These are phyloP conservation scores for Leptomonas seymouri DNA, from an alignment of 208 protist species.

Conservation along the genomic window DNA sequence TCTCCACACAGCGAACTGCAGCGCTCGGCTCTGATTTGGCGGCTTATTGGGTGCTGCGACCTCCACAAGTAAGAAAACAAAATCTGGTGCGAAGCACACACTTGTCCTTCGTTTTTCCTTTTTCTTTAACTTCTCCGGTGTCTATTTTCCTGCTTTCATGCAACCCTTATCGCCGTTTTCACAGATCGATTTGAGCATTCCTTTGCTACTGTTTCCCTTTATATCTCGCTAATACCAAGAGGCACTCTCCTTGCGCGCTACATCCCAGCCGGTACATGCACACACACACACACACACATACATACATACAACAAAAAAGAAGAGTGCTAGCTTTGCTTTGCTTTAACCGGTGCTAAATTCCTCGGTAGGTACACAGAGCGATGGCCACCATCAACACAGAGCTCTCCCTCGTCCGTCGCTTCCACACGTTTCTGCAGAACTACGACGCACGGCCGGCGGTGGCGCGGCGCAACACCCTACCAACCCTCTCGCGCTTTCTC, in stretches of 20 bases:
- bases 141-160: too few relatives aligned
- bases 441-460: constrained; percentile 82
- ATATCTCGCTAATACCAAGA: not conserved
- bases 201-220: constrained; percentile 11
- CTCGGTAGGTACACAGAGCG: not conserved
- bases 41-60: too few relatives aligned
- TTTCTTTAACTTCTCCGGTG: too few relatives aligned
- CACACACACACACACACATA: not conserved
- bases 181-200: not conserved
- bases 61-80: too few relatives aligned
- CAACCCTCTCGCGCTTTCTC: constrained; percentile 80
- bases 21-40: too few relatives aligned
- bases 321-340: not conserved
- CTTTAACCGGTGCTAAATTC: not conserved
- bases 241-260: not conserved
- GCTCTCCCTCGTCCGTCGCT: constrained; percentile 79
- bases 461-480: constrained; percentile 84
- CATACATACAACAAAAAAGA: constrained; percentile 10
- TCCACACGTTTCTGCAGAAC: constrained; percentile 71
- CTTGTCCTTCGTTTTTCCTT: too few relatives aligned
- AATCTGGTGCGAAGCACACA: too few relatives aligned
- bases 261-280: too few relatives aligned
- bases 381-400: constrained; percentile 80
- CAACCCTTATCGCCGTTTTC: too few relatives aligned
- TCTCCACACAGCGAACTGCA: too few relatives aligned